Evolutionary conservation across 1,284 basidiomycete species (phyloP).

Genomic region (Mrakiaceae sp.): DNA sequence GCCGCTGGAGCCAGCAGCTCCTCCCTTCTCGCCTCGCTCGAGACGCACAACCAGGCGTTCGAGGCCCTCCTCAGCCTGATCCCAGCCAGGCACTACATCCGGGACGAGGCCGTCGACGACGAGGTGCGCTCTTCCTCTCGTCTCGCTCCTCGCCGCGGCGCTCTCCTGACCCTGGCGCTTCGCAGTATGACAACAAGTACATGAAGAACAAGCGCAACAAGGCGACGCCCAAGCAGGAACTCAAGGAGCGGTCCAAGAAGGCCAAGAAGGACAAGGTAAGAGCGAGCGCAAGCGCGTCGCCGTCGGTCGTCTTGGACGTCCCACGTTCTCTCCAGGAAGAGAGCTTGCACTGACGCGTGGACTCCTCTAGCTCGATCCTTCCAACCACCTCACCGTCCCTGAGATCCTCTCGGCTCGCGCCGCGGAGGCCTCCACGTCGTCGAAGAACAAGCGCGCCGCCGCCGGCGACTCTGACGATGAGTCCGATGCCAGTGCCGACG

Average conservation of each 20-base stretch:
- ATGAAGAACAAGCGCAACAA: conserved; percentile 81
- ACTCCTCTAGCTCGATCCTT: conserved; percentile 63
- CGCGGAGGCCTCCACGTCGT: conserved; percentile 22
- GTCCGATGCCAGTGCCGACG: conserved; percentile 28
- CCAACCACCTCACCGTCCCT: conserved; percentile 68
- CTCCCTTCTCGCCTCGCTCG: conserved; percentile 54
- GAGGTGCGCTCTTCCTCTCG: conserved; percentile 38
- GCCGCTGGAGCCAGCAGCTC: conserved; percentile 19
- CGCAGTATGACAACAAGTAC: conserved; percentile 52
- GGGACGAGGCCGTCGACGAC: conserved; percentile 55
- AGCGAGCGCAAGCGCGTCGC: conserved; percentile 4
- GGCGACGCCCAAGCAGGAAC: conserved; percentile 65
- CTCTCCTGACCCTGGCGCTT: not conserved
- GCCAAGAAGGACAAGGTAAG: conserved; percentile 71
- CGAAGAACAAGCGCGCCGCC: not conserved
- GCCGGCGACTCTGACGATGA: conserved; percentile 17
- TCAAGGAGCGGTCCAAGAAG: conserved; percentile 75
- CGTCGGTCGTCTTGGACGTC: not conserved
- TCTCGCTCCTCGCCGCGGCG: not conserved
- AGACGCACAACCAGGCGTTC: conserved; percentile 71
- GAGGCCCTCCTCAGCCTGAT: conserved; percentile 69
- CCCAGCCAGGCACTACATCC: conserved; percentile 75
- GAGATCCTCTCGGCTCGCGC: conserved; percentile 48
- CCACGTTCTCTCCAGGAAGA: not conserved
- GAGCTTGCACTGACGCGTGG: not conserved